These are phyloP conservation scores for Ogataea hybrid DNA, from an alignment of 1,139 yeast species.

Conservation along the genomic window DNA sequence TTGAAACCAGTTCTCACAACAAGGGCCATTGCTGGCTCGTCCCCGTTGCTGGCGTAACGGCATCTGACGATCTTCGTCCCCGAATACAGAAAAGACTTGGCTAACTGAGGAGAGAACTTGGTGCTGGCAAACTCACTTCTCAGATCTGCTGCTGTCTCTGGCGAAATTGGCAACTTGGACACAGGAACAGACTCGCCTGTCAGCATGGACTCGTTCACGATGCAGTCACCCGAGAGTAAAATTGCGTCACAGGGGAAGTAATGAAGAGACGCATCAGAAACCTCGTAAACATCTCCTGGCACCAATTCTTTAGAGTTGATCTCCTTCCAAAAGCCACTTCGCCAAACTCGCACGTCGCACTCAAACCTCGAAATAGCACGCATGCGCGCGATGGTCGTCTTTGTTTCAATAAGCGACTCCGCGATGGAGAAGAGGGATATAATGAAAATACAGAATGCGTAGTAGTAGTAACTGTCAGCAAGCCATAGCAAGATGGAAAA, in stretches of 20 bases:
- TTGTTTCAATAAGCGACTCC: constrained; percentile 83
- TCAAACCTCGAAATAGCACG: constrained; percentile 69
- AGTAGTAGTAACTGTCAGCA: constrained; percentile 86
- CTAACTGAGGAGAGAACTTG: constrained; percentile 61
- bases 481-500: constrained; percentile 91
- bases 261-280: constrained; percentile 76
- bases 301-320: constrained; percentile 78
- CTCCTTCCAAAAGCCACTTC: constrained; percentile 93
- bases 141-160: constrained; percentile 56
- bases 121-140: constrained; percentile 50
- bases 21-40: constrained; percentile 81
- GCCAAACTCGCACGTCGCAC: constrained; percentile 84
- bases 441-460: constrained; percentile 86
- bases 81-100: constrained; percentile 75
- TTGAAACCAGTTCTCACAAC: constrained; percentile 89
- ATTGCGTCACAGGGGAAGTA: constrained; percentile 88
- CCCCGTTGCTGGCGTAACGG: constrained; percentile 53
- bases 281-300: constrained; percentile 86
- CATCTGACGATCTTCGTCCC: constrained; percentile 90
- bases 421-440: constrained; percentile 79
- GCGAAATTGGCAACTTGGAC: constrained; percentile 67
- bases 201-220: constrained; percentile 92
- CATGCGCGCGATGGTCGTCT: constrained; percentile 67
- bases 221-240: constrained; percentile 85
- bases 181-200: constrained; percentile 99